Conservation (phyloP, 2,329 filamentous ascomycete genomes). For the Colletotrichum neosansevieriae region DNA sequence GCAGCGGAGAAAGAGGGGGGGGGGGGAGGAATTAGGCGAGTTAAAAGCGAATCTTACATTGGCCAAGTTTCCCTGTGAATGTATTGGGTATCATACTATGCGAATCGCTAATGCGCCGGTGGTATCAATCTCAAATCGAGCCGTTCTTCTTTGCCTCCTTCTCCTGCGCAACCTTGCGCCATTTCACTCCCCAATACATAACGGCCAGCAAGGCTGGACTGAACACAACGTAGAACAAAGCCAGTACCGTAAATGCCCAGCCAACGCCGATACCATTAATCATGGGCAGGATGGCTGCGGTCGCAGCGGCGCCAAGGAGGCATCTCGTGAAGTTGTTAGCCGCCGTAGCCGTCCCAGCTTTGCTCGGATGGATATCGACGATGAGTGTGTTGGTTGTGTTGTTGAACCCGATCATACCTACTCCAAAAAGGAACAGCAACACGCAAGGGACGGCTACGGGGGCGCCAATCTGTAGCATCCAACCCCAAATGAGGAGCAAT, state of each 20-base stretch:
- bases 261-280: constrained; percentile 63
- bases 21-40: background rate
- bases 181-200: constrained; percentile 57
- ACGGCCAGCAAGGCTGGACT: constrained; percentile 56
- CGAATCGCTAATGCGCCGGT: background rate
- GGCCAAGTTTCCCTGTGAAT: background rate
- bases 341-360: constrained; percentile 66
- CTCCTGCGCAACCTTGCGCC: constrained; percentile 53
- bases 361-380: constrained; percentile 66
- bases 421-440: constrained; percentile 59
- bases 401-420: constrained; percentile 65
- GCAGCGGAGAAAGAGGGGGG: background rate
- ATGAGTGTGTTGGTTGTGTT: constrained; percentile 65
- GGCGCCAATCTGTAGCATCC: constrained; percentile 58
- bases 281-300: constrained; percentile 65
- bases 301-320: constrained; percentile 64
- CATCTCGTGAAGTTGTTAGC: constrained; percentile 69
- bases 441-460: constrained; percentile 61
- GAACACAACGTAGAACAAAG: constrained; percentile 54
- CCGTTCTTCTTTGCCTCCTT: constrained; percentile 41
- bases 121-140: background rate
- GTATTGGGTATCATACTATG: constrained; percentile 20
- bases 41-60: background rate
- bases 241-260: constrained; percentile 64
- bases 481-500: constrained; percentile 63